phyloP scores from a whole-genome alignment of 2,329 filamentous ascomycete species.

The Talaromyces marneffei region DNA sequence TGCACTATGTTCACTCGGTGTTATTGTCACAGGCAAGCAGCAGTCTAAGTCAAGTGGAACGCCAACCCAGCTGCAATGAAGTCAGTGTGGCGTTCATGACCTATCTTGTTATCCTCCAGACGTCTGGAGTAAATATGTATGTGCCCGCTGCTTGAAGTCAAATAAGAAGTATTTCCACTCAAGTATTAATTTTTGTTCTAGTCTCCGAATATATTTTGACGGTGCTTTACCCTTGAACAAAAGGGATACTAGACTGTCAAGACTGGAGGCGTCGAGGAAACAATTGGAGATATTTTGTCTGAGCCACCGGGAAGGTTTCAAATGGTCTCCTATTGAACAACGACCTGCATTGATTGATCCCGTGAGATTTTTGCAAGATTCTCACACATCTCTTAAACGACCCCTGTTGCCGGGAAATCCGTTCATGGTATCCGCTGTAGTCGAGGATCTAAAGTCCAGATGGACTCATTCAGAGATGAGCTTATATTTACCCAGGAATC shows the following conservation, averaged over 20 bases:
- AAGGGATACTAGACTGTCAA: constrained; percentile 53
- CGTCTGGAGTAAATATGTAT: constrained; percentile 58
- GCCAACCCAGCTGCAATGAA: constrained; percentile 57
- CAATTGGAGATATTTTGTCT: constrained; percentile 50
- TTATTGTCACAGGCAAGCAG: constrained; percentile 41
- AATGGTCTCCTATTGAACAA: constrained; percentile 4
- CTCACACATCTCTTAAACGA: constrained; percentile 22
- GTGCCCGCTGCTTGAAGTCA: constrained; percentile 19
- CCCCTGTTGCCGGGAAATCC: constrained; percentile 49
- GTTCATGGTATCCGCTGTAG: constrained; percentile 71
- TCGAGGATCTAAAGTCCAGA: constrained; percentile 60
- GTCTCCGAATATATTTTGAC: constrained; percentile 75
- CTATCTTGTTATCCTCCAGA: constrained; percentile 59
- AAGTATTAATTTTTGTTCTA: constrained; percentile 28
- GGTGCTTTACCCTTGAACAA: constrained; percentile 69
- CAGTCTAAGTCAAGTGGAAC: constrained; percentile 44
- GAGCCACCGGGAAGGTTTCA: constrained; percentile 27
- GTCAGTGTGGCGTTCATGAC: constrained; percentile 54
- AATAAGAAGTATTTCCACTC: not conserved
- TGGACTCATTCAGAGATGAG: constrained; percentile 28
- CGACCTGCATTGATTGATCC: constrained; percentile 14
- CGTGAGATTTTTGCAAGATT: constrained; percentile 24
- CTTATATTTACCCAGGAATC: constrained; percentile 13
- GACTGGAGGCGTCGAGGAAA: constrained; percentile 54
- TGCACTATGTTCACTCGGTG: constrained; percentile 63